Conservation (phyloP, 1,284 basidiomycete genomes). For the Veloporphyrellus conicus region DNA sequence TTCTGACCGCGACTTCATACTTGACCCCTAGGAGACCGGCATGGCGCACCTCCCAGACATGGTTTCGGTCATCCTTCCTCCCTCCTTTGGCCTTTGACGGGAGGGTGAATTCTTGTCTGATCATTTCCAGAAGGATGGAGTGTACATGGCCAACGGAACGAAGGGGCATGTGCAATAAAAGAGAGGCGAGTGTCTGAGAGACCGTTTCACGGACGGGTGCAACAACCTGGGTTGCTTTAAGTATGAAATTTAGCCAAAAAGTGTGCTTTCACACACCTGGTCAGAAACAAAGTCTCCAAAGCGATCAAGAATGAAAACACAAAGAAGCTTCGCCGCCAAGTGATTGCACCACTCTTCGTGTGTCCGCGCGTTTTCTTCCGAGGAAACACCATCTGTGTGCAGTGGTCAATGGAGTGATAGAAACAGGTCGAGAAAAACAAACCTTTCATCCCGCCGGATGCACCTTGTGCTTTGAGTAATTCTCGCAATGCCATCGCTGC, state of each 20-base stretch:
- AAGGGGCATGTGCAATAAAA: constrained; percentile 82
- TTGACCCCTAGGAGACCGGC: constrained; percentile 95
- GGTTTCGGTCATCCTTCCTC: constrained; percentile 48
- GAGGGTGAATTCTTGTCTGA: constrained; percentile 73
- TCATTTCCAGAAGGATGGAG: constrained; percentile 86
- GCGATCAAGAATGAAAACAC: constrained; percentile 91
- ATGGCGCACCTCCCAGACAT: constrained; percentile 97
- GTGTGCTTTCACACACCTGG: constrained; percentile 46
- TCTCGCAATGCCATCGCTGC: constrained; percentile 90
- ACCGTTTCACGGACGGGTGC: constrained; percentile 97
- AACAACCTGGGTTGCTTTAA: constrained; percentile 58
- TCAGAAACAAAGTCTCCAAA: constrained; percentile 98
- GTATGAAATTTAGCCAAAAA: not conserved
- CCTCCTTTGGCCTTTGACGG: constrained; percentile 40
- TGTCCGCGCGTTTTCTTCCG: constrained; percentile 55
- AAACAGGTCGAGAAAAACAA: constrained; percentile 6
- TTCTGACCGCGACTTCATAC: constrained; percentile 93
- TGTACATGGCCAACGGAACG: constrained; percentile 79
- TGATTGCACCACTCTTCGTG: constrained; percentile 90
- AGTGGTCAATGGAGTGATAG: constrained; percentile 2
- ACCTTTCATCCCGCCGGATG: constrained; percentile 78
- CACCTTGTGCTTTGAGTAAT: constrained; percentile 82
- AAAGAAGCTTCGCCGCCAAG: constrained; percentile 82
- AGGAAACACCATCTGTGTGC: constrained; percentile 44
- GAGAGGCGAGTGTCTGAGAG: constrained; percentile 88